Evolutionary conservation across 148 eudicot species (phyloP), one percentile per base, ranked within the genome.

Genomic region (Chenopodium album): DNA sequence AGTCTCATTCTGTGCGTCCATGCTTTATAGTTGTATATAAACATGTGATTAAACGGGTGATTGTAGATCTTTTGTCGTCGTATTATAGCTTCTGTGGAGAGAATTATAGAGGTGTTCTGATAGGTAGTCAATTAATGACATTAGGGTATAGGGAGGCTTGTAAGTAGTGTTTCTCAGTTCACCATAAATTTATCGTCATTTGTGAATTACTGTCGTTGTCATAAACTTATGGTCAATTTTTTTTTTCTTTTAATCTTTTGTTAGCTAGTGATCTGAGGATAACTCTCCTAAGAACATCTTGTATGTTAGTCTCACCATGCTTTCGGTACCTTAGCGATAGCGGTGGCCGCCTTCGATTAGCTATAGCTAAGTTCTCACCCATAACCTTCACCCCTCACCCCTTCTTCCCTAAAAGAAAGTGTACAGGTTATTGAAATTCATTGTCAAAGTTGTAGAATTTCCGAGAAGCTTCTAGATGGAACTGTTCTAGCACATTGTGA

Each of bases 61-160:
- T 79, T 76, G 79, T 84, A 76, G 83, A 71, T 70, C 66, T 69
- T 69, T 72, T 79, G 82, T 76, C 68, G 19, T 65, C 76, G 19
- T 77, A 72, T 52, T 75, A 72, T 68, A 32, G 52, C 71, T 77
- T 69, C 76, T 48, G 74, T 75, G n/a, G 34, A 60, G 72, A 80
- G 76, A 41, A 79, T 50, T 69, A 32, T 71, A 80, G 71, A 71
- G 81, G 77, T 71, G 34, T 76, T 63, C 76, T 78, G 52, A 80
- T 71, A 80, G 80, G 47, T 76, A 80, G 80, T 76, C 71, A 76
- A 14, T 62, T 44, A 80, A 71, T 76, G 48, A 22, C 60, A 19
- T 34, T 76, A 71, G 78, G 67, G 84, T 74, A 68, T 68, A 73
- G 79, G n/a, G 73, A 82, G 65, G 81, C 82, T 84, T 88, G 88